Percentiles rank a stretch among this genome's conserved stretches.
Evolutionary conservation across 179 eudicot genomes (phyloP).

Genomic region (Heliamphora pulchella): DNA sequence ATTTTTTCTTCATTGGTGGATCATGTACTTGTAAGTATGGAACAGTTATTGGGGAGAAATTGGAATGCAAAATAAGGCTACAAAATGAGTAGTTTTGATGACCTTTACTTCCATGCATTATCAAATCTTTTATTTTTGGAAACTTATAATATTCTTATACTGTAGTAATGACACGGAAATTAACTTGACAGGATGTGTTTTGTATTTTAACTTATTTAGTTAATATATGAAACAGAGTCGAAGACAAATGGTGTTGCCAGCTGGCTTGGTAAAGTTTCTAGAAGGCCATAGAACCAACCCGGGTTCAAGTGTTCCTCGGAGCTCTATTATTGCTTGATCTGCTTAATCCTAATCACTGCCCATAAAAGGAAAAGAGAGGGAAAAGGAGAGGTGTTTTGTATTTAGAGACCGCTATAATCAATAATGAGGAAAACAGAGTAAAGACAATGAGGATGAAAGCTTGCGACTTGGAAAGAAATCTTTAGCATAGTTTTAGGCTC

Average conservation of each 20-base stretch:
- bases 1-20: neutral
- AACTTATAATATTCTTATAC: neutral
- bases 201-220: too few relatives aligned
- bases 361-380: neutral
- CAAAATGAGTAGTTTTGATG: neutral
- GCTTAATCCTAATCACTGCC: conserved; percentile 3
- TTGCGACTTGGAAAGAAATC: neutral
- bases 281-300: too few relatives aligned
- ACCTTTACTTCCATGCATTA: neutral
- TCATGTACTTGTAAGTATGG: neutral
- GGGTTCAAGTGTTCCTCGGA: too few relatives aligned
- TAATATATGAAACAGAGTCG: too few relatives aligned
- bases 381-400: too few relatives aligned
- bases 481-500: neutral
- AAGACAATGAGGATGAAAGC: neutral
- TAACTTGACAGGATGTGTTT: too few relatives aligned
- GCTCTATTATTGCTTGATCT: neutral
- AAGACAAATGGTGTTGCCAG: too few relatives aligned
- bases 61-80: neutral
- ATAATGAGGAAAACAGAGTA: neutral
- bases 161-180: neutral
- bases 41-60: neutral
- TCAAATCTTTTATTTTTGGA: neutral
- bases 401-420: neutral
- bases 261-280: too few relatives aligned